Conservation (phyloP, 1,139 yeast genomes). For the Yamadazyma conglobata region DNA sequence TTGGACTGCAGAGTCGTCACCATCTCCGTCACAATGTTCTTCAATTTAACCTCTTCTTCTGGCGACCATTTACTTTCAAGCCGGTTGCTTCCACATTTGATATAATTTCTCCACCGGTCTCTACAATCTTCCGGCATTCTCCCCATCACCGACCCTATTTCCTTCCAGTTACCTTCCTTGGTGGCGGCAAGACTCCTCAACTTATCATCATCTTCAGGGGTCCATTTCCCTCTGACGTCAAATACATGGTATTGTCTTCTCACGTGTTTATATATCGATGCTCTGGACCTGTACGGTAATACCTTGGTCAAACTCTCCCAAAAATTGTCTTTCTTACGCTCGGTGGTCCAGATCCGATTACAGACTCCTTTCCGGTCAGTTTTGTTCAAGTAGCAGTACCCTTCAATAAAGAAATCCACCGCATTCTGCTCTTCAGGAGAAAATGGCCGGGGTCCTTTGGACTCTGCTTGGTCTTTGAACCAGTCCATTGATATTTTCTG, state of each 20-base stretch:
- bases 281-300: conserved; percentile 78
- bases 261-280: conserved; percentile 88
- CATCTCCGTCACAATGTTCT: conserved; percentile 51
- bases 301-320: conserved; percentile 82
- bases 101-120: conserved; percentile 93
- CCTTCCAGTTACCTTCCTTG: conserved; percentile 81
- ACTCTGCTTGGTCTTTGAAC: conserved; percentile 32
- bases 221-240: conserved; percentile 87
- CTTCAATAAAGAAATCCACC: conserved; percentile 66
- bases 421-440: conserved; percentile 63
- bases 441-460: conserved; percentile 47
- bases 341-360: conserved; percentile 82
- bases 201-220: conserved; percentile 68
- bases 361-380: conserved; percentile 68
- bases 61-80: conserved; percentile 74
- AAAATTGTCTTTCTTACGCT: conserved; percentile 78
- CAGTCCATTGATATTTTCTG: conserved; percentile 33
- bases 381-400: conserved; percentile 60
- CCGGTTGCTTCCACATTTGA: conserved; percentile 80
- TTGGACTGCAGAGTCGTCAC: conserved; percentile 19
- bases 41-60: conserved; percentile 66
- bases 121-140: conserved; percentile 98
- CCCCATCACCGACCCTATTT: conserved; percentile 70
- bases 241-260: conserved; percentile 85
- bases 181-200: conserved; percentile 61